Conservation (phyloP, 768 basidiomycete species). For the Lactifluus pinguis region DNA sequence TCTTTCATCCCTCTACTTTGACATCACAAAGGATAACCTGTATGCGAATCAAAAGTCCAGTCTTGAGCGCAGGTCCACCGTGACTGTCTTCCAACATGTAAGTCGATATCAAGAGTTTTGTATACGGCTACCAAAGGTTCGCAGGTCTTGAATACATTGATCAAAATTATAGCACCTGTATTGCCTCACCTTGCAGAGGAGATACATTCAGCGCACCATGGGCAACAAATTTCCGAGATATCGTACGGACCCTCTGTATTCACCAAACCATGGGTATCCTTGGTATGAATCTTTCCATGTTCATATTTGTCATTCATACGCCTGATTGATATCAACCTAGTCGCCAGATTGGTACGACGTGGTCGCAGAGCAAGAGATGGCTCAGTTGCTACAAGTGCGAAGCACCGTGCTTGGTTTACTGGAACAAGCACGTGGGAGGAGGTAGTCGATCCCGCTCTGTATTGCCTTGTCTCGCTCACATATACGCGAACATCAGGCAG, state of each 20-base stretch:
- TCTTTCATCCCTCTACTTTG: slow-evolving; percentile 86
- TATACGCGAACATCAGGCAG: slow-evolving; percentile 34
- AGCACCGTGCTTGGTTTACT: slow-evolving; percentile 52
- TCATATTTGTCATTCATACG: neutral
- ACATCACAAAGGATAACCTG: slow-evolving; percentile 81
- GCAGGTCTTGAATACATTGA: slow-evolving; percentile 60
- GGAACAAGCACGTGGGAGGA: slow-evolving; percentile 67
- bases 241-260: slow-evolving; percentile 54
- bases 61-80: slow-evolving; percentile 48
- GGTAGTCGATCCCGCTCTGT: slow-evolving; percentile 35
- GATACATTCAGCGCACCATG: slow-evolving; percentile 40
- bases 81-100: slow-evolving; percentile 69
- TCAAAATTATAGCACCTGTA: slow-evolving; percentile 70
- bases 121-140: neutral
- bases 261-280: slow-evolving; percentile 51
- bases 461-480: neutral
- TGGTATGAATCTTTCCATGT: slow-evolving; percentile 39
- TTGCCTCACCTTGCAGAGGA: slow-evolving; percentile 90
- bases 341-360: slow-evolving; percentile 52
- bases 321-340: slow-evolving; percentile 27
- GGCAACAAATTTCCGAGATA: slow-evolving; percentile 12
- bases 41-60: slow-evolving; percentile 58
- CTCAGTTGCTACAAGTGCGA: slow-evolving; percentile 50
- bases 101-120: slow-evolving; percentile 27
- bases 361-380: slow-evolving; percentile 53